phyloP scores from a whole-genome alignment of 495 filamentous ascomycete species.

The Usnea hakonensis region DNA sequence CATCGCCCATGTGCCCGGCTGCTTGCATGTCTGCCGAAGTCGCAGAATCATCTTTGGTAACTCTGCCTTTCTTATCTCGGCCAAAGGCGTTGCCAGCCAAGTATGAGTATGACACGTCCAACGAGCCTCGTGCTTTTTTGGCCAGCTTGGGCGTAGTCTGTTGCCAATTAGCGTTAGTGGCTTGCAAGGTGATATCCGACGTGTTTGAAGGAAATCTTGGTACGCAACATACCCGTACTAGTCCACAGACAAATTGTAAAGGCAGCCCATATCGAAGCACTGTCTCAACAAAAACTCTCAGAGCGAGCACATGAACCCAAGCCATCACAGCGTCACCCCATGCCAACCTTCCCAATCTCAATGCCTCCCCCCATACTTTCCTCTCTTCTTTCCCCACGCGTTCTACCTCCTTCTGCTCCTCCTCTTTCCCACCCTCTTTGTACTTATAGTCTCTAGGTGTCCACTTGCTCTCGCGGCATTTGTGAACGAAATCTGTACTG shows the following conservation, averaged over 20 bases:
- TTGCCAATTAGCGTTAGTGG: neutral
- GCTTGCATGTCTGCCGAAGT: constrained; percentile 72
- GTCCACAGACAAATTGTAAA: constrained; percentile 72
- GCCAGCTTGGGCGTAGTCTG: constrained; percentile 74
- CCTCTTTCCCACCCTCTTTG: constrained; percentile 77
- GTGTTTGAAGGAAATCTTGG: neutral
- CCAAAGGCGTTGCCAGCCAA: constrained; percentile 92
- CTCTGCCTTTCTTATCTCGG: constrained; percentile 84
- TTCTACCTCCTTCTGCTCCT: constrained; percentile 77
- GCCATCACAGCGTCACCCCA: constrained; percentile 95
- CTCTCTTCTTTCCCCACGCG: constrained; percentile 69
- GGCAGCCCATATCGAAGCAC: constrained; percentile 90
- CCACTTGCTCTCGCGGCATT: constrained; percentile 85
- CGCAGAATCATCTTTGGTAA: constrained; percentile 76
- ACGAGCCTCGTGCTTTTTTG: constrained; percentile 68
- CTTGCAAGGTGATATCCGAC: neutral
- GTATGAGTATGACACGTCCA: constrained; percentile 86
- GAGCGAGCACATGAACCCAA: constrained; percentile 82
- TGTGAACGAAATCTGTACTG: constrained; percentile 75
- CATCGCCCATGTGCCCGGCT: constrained; percentile 54
- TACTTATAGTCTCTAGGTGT: constrained; percentile 91
- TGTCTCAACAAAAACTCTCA: constrained; percentile 95
- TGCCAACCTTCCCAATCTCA: constrained; percentile 73
- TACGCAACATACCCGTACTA: constrained; percentile 62
- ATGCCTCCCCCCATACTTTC: constrained; percentile 84